phyloP scores from a whole-genome alignment of 495 filamentous ascomycete species.

The Aspergillus kassunensis region DNA sequence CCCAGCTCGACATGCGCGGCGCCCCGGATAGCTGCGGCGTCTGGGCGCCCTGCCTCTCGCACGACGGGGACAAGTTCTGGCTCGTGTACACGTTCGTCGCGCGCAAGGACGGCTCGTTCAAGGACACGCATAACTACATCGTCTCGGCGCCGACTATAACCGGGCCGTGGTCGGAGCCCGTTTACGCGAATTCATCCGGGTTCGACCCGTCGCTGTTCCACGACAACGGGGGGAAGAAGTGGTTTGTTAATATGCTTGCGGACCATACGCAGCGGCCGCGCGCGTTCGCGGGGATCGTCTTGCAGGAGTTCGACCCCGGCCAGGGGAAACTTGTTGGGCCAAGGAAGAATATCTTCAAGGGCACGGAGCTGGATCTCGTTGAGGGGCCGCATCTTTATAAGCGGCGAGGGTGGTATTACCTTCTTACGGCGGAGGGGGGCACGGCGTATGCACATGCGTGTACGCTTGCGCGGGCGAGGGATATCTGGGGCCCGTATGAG shows the following conservation, averaged over 20 bases:
- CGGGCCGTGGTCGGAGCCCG: constrained; percentile 51
- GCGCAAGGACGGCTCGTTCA: constrained; percentile 6
- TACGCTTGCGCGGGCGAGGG: constrained; percentile 5
- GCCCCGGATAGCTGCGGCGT: constrained; percentile 57
- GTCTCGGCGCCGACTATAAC: not conserved
- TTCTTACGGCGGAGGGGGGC: constrained; percentile 9
- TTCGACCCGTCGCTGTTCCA: constrained; percentile 59
- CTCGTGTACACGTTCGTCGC: constrained; percentile 1
- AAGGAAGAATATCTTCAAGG: not conserved
- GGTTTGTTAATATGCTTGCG: constrained; percentile 3
- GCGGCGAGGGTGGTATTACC: constrained; percentile 8
- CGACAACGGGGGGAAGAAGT: constrained; percentile 48
- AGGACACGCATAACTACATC: constrained; percentile 7
- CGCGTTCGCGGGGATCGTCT: not conserved
- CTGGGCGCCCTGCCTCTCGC: constrained; percentile 59
- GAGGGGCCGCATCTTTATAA: constrained; percentile 30
- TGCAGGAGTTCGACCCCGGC: not conserved
- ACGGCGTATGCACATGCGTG: constrained; percentile 5
- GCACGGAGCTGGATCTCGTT: constrained; percentile 34
- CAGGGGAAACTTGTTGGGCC: constrained; percentile 1
- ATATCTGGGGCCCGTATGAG: constrained; percentile 11
- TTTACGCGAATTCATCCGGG: constrained; percentile 49
- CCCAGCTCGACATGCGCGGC: constrained; percentile 17
- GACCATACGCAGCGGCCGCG: not conserved
- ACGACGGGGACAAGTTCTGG: constrained; percentile 54